Evolutionary conservation across 2,329 filamentous ascomycete genomes (phyloP).

Genomic region (Phyllosticta ampelicida): DNA sequence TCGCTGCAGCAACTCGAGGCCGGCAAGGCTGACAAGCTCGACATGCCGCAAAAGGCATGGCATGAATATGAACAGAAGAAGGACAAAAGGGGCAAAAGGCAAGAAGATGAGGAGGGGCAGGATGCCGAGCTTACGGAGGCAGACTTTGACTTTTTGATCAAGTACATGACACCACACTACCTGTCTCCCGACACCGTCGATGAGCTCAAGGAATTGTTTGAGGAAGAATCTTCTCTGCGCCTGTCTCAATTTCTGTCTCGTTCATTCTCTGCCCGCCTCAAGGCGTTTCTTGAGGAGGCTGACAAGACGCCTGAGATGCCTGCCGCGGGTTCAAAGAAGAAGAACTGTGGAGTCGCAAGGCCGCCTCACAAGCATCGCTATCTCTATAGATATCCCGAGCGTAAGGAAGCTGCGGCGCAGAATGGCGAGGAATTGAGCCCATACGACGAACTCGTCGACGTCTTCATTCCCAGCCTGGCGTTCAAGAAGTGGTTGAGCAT

Average conservation of each 20-base stretch:
- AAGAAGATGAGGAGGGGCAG: constrained; percentile 40
- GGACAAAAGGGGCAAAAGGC: constrained; percentile 25
- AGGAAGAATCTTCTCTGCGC: constrained; percentile 72
- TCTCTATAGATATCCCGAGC: constrained; percentile 59
- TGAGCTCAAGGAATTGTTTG: constrained; percentile 68
- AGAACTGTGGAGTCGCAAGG: constrained; percentile 52
- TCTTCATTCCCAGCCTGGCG: constrained; percentile 69
- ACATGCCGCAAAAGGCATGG: constrained; percentile 59
- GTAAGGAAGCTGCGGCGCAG: constrained; percentile 23
- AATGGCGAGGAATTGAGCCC: constrained; percentile 33
- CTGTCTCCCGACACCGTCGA: constrained; percentile 85
- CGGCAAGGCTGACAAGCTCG: constrained; percentile 77
- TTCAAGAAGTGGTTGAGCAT: constrained; percentile 86
- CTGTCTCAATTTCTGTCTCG: constrained; percentile 67
- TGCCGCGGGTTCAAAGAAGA: constrained; percentile 21
- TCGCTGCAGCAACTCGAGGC: constrained; percentile 83
- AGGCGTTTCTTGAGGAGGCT: constrained; percentile 54
- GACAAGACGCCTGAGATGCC: constrained; percentile 38
- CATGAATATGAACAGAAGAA: constrained; percentile 40
- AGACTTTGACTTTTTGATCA: constrained; percentile 81
- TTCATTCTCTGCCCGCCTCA: constrained; percentile 65
- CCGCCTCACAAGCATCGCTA: constrained; percentile 95
- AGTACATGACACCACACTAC: constrained; percentile 83
- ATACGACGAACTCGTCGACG: constrained; percentile 67
- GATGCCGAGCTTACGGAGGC: constrained; percentile 54